phyloP scores from a whole-genome alignment of 1,284 basidiomycete species.

The Lentinula novae-zelandiae region DNA sequence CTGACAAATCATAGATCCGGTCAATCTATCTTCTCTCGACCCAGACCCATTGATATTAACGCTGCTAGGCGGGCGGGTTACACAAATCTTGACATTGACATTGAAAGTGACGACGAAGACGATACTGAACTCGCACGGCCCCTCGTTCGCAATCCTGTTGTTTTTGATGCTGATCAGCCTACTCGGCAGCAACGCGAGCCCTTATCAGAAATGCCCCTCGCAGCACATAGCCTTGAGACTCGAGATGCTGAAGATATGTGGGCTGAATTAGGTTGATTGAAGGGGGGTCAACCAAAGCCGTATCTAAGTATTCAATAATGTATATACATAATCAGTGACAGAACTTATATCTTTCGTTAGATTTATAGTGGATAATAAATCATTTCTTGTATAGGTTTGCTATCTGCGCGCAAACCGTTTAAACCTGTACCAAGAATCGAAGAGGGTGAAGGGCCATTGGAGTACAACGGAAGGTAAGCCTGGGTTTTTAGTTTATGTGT shows the following conservation, averaged over 20 bases:
- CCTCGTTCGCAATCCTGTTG: constrained; percentile 48
- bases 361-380: neutral
- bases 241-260: constrained; percentile 68
- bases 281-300: neutral
- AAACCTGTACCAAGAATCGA: too few species aligned
- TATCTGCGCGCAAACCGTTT: too few species aligned
- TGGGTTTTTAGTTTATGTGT: too few species aligned
- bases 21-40: constrained; percentile 88
- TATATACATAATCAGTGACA: neutral
- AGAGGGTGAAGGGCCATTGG: too few species aligned
- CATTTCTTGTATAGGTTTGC: neutral
- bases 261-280: constrained; percentile 60
- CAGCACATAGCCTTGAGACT: constrained; percentile 47
- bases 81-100: constrained; percentile 61
- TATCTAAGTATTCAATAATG: neutral
- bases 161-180: constrained; percentile 51
- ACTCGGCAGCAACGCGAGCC: constrained; percentile 21
- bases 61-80: constrained; percentile 67
- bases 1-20: constrained; percentile 65
- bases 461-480: too few species aligned
- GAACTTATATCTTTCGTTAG: neutral
- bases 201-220: constrained; percentile 54
- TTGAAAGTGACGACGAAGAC: constrained; percentile 65
- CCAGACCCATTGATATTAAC: constrained; percentile 88
- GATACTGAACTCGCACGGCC: constrained; percentile 52